phyloP scores from a whole-genome alignment of 169 alveolate genomes.

The Plasmodium knowlesi region DNA sequence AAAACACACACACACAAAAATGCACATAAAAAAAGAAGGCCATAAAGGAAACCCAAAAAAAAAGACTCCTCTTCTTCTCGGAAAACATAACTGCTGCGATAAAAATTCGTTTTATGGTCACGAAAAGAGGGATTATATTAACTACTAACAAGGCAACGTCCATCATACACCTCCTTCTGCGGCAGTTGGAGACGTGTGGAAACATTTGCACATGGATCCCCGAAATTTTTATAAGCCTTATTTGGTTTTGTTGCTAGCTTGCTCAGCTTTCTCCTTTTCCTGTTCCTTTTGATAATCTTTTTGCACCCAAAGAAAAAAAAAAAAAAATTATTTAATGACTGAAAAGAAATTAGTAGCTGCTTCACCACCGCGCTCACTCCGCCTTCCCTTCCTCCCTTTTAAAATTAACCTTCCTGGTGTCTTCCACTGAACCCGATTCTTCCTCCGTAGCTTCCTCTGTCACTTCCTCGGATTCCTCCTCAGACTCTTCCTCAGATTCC shows the following conservation, averaged over 20 bases:
- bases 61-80: no score
- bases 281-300: background rate
- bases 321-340: background rate
- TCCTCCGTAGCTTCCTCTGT: background rate
- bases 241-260: background rate
- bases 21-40: conserved; percentile 2
- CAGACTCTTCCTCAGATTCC: background rate
- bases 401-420: conserved; percentile 10
- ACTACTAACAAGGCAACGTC: background rate
- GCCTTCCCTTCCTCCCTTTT: conserved; percentile 7
- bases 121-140: background rate
- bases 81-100: background rate
- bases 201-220: background rate
- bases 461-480: conserved; percentile 11
- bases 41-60: no score
- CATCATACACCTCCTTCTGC: background rate
- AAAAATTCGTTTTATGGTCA: background rate
- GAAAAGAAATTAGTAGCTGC: background rate
- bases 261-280: background rate
- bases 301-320: background rate
- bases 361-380: background rate
- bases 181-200: background rate
- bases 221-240: background rate
- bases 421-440: background rate
- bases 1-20: background rate